phyloP scores from a whole-genome alignment of 352 stramenopile species.

The Blastocystis sp. region DNA sequence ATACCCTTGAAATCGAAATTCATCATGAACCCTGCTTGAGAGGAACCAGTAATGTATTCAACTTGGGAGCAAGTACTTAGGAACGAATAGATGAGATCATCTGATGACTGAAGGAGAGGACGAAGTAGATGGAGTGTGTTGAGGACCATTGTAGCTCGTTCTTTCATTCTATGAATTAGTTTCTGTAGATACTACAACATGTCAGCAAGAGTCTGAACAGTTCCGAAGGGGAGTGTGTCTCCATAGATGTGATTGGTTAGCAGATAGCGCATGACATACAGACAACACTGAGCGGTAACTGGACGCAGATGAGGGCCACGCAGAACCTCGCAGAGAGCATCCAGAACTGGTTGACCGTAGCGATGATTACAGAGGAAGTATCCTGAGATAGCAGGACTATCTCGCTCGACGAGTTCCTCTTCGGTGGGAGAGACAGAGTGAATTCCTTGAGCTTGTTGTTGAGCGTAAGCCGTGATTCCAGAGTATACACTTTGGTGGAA shows the following conservation, averaged over 20 bases:
- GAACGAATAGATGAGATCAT: constrained; percentile 29
- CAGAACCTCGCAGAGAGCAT: background rate
- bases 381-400: background rate
- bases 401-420: background rate
- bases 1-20: constrained; percentile 3
- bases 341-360: background rate
- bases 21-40: background rate
- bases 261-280: constrained; percentile 10
- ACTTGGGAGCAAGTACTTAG: background rate
- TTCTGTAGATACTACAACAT: background rate
- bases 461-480: background rate
- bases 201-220: background rate
- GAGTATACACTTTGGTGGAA: constrained; percentile 19
- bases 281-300: background rate
- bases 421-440: background rate
- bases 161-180: background rate
- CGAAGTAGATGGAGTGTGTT: background rate
- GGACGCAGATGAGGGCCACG: background rate
- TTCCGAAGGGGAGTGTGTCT: background rate
- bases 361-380: constrained; percentile 12
- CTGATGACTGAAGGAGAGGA: background rate
- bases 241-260: constrained; percentile 8
- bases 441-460: background rate
- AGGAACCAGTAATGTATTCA: background rate
- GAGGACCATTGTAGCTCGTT: background rate